Conservation (phyloP, 495 filamentous ascomycete genomes). For the Lepidopterella palustris region DNA sequence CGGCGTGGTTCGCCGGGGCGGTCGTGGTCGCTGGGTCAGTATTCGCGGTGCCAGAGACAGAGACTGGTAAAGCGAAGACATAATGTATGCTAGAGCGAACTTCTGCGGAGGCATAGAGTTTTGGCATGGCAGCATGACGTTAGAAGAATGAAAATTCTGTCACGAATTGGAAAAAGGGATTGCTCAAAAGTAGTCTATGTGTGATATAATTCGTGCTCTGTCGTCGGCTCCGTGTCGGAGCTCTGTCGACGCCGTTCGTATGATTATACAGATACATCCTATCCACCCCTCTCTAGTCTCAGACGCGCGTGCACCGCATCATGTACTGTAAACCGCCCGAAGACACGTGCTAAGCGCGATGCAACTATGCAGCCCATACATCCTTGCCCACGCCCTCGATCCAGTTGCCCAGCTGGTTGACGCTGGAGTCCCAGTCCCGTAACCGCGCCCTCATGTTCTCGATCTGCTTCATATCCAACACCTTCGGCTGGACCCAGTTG, state of each 20-base stretch:
- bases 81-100: too few species aligned
- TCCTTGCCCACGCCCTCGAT: constrained; percentile 85
- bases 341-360: too few species aligned
- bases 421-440: constrained; percentile 90
- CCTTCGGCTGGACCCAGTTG: constrained; percentile 98
- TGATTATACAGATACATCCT: background rate
- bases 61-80: background rate
- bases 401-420: constrained; percentile 91
- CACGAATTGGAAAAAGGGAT: too few species aligned
- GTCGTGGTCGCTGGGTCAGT: constrained; percentile 39
- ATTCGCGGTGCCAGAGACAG: background rate
- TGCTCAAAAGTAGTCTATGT: background rate
- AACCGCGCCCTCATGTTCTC: constrained; percentile 83
- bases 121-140: too few species aligned
- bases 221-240: background rate
- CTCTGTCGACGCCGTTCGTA: background rate
- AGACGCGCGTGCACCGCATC: too few species aligned
- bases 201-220: background rate
- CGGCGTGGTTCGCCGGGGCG: constrained; percentile 73
- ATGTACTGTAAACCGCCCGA: too few species aligned
- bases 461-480: constrained; percentile 91
- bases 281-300: too few species aligned
- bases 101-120: too few species aligned
- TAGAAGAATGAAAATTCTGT: background rate
- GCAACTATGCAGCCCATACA: constrained; percentile 84